Evolutionary conservation across 78 protist species (phyloP).

Genomic region (Thecamonas trahens): DNA sequence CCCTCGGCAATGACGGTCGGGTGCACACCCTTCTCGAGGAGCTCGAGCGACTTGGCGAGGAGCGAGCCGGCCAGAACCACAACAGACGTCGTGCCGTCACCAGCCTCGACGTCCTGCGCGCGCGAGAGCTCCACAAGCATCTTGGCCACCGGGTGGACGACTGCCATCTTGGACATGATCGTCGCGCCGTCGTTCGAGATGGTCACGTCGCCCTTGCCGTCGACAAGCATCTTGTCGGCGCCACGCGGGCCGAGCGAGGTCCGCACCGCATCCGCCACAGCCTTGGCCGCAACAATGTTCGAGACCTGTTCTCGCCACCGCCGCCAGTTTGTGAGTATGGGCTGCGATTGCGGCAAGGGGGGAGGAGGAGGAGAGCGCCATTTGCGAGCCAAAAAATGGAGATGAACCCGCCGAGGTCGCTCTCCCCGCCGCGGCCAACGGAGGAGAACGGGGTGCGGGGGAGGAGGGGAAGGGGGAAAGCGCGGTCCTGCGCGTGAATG

Average conservation of each 20-base stretch:
- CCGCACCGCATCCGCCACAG: conserved; percentile 95
- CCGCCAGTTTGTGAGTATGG: too few species aligned
- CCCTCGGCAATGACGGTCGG: conserved; percentile 82
- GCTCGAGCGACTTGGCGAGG: conserved; percentile 34
- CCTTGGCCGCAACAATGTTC: too few species aligned
- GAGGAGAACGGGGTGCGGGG: too few species aligned
- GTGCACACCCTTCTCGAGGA: conserved; percentile 69
- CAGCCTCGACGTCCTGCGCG: conserved; percentile 99
- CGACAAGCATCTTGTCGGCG: conserved; percentile 96
- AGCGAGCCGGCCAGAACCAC: conserved; percentile 93
- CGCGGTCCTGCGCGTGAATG: too few species aligned
- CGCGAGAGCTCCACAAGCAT: conserved; percentile 95
- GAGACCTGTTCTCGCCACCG: too few species aligned
- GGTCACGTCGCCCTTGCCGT: conserved; percentile 79
- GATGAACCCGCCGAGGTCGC: too few species aligned
- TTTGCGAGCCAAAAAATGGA: too few species aligned
- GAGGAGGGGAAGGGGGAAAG: too few species aligned
- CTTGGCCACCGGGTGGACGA: conserved; percentile 94
- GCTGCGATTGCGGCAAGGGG: too few species aligned
- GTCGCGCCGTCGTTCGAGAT: conserved; percentile 99
- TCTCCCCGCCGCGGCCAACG: too few species aligned
- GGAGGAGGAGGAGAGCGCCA: too few species aligned
- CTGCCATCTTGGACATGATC: conserved; percentile 78
- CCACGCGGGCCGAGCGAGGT: conserved; percentile 98
- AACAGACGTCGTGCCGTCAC: conserved; percentile 99